A percentile compares a stretch with the other conserved stretches of the same genome.
phyloP scores from a whole-genome alignment of 768 basidiomycete genomes.

The Kwoniella botswanensis region DNA sequence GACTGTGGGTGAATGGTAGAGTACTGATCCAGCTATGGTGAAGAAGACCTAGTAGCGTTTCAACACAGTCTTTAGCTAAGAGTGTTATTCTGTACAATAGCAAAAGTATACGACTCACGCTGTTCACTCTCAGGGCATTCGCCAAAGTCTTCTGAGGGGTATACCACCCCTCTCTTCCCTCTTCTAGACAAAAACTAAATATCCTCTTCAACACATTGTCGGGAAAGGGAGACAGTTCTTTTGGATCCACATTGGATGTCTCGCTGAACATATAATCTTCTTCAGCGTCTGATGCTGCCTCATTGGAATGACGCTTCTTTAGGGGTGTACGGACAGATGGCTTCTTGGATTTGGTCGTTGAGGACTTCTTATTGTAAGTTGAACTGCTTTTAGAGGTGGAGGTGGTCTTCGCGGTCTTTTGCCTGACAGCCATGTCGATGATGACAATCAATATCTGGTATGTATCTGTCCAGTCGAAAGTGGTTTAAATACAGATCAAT shows the following conservation, averaged over 20 bases:
- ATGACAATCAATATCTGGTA: not conserved
- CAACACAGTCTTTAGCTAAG: too few species aligned
- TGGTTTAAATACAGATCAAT: not conserved
- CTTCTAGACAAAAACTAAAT: not conserved
- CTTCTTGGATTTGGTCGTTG: not conserved
- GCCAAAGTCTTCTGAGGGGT: slow-evolving; percentile 2
- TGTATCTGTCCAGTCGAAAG: too few species aligned
- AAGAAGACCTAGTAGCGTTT: not conserved
- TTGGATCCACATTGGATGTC: not conserved
- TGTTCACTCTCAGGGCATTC: not conserved
- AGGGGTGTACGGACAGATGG: not conserved
- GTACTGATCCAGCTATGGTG: not conserved
- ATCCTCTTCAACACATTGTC: not conserved
- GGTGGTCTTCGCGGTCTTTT: not conserved
- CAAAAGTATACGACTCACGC: not conserved
- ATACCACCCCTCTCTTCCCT: not conserved
- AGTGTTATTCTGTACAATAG: too few species aligned
- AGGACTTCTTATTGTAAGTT: not conserved
- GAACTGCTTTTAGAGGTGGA: not conserved
- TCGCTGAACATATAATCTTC: not conserved
- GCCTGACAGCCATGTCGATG: not conserved
- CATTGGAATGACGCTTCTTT: not conserved
- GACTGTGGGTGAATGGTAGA: not conserved
- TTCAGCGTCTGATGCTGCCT: not conserved
- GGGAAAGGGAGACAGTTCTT: not conserved